Percentiles rank a stretch among this genome's conserved stretches.
Evolutionary conservation across 805 yeast genomes (phyloP).

Genomic region (Wickerhamomyces alni): DNA sequence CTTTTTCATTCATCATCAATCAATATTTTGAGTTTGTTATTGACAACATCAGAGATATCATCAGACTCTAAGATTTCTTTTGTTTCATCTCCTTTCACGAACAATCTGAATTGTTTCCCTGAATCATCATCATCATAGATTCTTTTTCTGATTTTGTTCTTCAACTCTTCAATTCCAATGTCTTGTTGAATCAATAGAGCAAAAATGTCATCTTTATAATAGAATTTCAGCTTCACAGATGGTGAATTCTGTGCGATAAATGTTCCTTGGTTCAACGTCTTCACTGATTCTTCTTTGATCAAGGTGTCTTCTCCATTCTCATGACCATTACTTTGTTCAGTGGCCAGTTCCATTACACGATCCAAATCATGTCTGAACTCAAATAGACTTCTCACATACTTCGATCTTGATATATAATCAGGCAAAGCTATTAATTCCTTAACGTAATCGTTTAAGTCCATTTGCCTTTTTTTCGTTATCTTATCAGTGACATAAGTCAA

Average conservation of each 20-base stretch:
- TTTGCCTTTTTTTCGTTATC: conserved; percentile 48
- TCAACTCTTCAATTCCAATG: conserved; percentile 43
- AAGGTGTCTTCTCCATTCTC: conserved; percentile 25
- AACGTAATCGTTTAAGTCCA: conserved; percentile 51
- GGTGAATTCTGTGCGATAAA: conserved; percentile 11
- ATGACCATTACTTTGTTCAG: not conserved
- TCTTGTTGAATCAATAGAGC: conserved; percentile 53
- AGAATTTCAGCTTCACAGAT: conserved; percentile 59
- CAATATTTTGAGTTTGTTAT: conserved; percentile 30
- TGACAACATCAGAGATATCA: conserved; percentile 28
- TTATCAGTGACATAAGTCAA: conserved; percentile 83
- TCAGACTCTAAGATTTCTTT: conserved; percentile 28
- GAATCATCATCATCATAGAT: conserved; percentile 31
- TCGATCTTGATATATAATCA: conserved; percentile 62
- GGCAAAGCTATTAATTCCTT: conserved; percentile 66
- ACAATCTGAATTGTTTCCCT: conserved; percentile 27
- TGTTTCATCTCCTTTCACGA: conserved; percentile 26
- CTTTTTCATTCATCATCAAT: conserved; percentile 29
- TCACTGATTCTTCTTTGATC: conserved; percentile 19
- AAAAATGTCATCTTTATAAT: conserved; percentile 75
- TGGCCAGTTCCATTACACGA: conserved; percentile 16
- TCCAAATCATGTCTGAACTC: conserved; percentile 39
- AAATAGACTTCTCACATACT: conserved; percentile 66
- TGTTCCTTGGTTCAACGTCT: conserved; percentile 13
- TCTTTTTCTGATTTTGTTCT: conserved; percentile 45